Evolutionary conservation across 805 yeast species (phyloP), one percentile per base, ranked within the genome.

Genomic region (Grigorovia transvaalensis): DNA sequence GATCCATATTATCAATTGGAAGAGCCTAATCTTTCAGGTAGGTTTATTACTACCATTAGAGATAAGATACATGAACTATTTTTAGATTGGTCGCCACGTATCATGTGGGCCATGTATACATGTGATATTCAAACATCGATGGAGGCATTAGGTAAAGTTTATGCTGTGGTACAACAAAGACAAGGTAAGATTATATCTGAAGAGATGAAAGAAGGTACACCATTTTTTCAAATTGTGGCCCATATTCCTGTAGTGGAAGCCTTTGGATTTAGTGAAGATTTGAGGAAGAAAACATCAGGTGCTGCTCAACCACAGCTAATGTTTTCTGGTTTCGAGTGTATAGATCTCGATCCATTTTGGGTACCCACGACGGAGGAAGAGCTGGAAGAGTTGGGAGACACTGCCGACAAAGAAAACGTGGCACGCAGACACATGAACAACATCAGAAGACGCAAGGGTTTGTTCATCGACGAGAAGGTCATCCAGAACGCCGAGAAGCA

Each of bases 171-270:
- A 23, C 96, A 95, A 57, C 81, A 81, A 60, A 77, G 96, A 61
- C 83, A 86, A 43, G 99, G 99, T 30, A 71, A 78, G 49, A 86
- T 93, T 51, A 77, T 84, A 1, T 79, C 89, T 4, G 99, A 93
- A 68, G 99, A 93, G 65, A 82, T 93, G 88, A 90, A 93, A 63
- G 99, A 93, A 65, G 99, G 99, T 9, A 93, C 99, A 0, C 96
- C 98, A 19, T 89, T 91, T 60, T 93, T 93, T 74, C 86, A 86
- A 30, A 80, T 93, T 52, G 81, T 77, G 18, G 96, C 98, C 0
- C 72, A 80, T 50, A 74, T 93, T 23, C 99, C 99, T 0, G 97
- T 93, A 23, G 85, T 87, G 9, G 97, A 91, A 65, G 96, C 97
- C 1, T 90, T 93, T 72, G 99, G 99, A 1, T 88, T 93, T 61